phyloP scores from a whole-genome alignment of 495 filamentous ascomycete species.

The Talaromyces liani region DNA sequence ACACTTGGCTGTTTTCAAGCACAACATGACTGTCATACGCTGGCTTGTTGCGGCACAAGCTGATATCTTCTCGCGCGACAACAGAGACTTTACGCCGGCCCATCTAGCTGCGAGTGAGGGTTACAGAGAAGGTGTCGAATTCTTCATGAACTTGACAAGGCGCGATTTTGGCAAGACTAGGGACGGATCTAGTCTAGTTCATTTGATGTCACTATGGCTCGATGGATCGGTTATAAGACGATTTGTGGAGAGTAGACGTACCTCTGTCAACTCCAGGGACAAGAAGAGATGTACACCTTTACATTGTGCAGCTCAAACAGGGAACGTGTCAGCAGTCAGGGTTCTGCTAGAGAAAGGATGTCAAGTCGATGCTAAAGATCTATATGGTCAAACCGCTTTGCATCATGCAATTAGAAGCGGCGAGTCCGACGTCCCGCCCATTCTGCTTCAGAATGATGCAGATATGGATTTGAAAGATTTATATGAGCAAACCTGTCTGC shows the following conservation, averaged over 20 bases:
- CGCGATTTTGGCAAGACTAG: neutral
- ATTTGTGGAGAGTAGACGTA: neutral
- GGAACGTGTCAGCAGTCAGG: neutral
- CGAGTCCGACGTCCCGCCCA: neutral
- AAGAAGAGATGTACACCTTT: neutral
- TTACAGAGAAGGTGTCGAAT: neutral
- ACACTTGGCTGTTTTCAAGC: neutral
- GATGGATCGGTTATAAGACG: neutral
- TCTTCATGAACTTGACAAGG: neutral
- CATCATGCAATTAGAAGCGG: neutral
- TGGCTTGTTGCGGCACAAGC: neutral
- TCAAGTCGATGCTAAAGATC: neutral
- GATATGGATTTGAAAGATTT: neutral
- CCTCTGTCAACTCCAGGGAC: neutral
- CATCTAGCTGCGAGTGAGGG: neutral
- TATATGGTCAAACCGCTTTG: neutral
- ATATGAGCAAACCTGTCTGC: neutral
- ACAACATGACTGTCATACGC: neutral
- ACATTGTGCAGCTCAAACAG: neutral
- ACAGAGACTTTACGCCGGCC: neutral
- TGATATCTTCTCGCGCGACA: neutral
- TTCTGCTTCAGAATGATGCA: neutral
- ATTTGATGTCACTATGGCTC: neutral
- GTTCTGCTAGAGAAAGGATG: neutral
- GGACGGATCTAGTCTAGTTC: neutral